phyloP scores from a whole-genome alignment of 257 asterid genomes.

The Gardenia jasminoides region DNA sequence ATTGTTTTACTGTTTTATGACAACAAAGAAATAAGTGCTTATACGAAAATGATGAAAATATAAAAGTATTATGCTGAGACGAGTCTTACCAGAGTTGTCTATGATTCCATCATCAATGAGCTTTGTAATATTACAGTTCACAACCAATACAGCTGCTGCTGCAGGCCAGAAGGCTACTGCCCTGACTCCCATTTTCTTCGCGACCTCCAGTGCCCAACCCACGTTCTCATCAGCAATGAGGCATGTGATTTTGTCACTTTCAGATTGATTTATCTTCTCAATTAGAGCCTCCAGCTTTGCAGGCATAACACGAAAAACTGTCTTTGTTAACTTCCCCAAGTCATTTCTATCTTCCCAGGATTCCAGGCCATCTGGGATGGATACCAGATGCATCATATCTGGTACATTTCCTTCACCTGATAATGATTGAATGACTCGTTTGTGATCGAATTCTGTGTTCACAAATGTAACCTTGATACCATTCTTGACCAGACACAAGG shows the following conservation, averaged over 20 bases:
- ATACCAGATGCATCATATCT: too few relatives aligned
- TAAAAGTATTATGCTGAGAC: too few relatives aligned
- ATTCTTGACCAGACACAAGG: too few relatives aligned
- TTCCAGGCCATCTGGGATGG: too few relatives aligned
- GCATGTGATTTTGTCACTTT: constrained; percentile 33
- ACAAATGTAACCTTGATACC: too few relatives aligned
- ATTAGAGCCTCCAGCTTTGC: constrained; percentile 42
- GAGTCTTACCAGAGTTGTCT: too few relatives aligned
- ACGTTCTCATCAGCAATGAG: constrained; percentile 49
- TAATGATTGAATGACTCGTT: too few relatives aligned
- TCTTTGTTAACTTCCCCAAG: constrained; percentile 22
- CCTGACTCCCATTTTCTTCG: constrained; percentile 41
- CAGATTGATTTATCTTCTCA: constrained; percentile 28
- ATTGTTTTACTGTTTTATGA: constrained; percentile 10
- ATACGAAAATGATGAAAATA: too few relatives aligned
- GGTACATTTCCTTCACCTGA: too few relatives aligned
- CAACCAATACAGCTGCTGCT: constrained; percentile 38
- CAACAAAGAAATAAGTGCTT: too few relatives aligned
- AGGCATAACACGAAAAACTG: constrained; percentile 42
- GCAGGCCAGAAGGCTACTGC: constrained; percentile 46
- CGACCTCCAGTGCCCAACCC: constrained; percentile 49
- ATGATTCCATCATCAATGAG: too few relatives aligned
- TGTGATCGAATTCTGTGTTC: too few relatives aligned
- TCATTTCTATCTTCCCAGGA: constrained; percentile 18
- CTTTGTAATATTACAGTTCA: constrained; percentile 17